Base-by-base conservation (phyloP, 225 moss, liverwort and hornwort species). In the Pseudoscleropodium purum region DNA sequence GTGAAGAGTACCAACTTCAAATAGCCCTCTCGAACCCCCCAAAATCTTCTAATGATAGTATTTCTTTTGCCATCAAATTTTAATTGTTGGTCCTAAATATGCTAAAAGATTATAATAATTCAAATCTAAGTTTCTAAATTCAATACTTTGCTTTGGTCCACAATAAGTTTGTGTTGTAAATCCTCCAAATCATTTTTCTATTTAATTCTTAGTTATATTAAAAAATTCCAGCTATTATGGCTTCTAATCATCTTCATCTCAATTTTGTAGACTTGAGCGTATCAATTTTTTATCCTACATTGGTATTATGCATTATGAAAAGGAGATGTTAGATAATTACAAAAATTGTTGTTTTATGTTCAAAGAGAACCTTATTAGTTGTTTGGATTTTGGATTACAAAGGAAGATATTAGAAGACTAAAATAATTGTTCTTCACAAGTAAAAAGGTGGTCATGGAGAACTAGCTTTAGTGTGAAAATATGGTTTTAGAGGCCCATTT, bases 71-170 rank as follows among this genome's bases (percentile, higher is more conserved):
- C 7, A n/a, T n/a, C 12, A n/a, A 69, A 37, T n/a, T n/a, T n/a
- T 23, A 69, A 23, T n/a, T 69, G 0, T 13, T 68, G 6, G 34
- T 34, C 34, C 8, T 18, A 18, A 34, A 1, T 9, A 66, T 36
- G 4, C 7, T 23, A n/a, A n/a, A 68, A 68, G n/a, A 21, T 18
- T 68, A 12, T n/a, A 7, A 21, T 23, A 37, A 68, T n/a, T n/a
- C n/a, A n/a, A 2, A 37, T 68, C 7, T 13, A n/a, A 23, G 37
- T 68, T 68, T 37, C 12, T 47, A 68, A 68, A 37, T n/a, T 68
- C 4, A 68, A 0, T 0, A 21, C 11, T 68, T n/a, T 1, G 0
- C 68, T 68, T n/a, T 68, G 6, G 37, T 4, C 2, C 12, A 36
- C 3, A 37, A 2, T 37, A n/a, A 13, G 1, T 69, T n/a, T n/a